Evolutionary conservation across 352 stramenopile species (phyloP).

Genomic region (Peronospora belbahrii): DNA sequence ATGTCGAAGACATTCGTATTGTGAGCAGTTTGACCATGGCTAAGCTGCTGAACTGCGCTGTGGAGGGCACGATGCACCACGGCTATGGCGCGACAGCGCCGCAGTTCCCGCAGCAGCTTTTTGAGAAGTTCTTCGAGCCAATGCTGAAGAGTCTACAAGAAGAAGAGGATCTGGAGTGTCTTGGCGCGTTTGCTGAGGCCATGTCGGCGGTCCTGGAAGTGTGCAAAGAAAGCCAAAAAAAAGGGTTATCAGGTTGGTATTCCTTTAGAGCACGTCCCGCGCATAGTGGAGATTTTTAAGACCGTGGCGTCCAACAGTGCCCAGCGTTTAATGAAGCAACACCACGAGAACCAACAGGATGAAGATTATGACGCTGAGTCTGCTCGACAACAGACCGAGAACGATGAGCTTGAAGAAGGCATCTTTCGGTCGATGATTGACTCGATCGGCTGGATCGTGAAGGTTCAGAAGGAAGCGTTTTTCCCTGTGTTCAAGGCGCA

Average conservation of each 20-base stretch:
- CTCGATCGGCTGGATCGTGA: slow-evolving; percentile 81
- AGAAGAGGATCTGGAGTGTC: slow-evolving; percentile 73
- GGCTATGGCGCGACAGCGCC: slow-evolving; percentile 45
- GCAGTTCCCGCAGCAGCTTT: slow-evolving; percentile 73
- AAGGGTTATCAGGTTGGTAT: slow-evolving; percentile 66
- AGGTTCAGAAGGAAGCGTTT: slow-evolving; percentile 70
- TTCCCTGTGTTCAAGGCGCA: slow-evolving; percentile 71
- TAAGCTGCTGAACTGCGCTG: slow-evolving; percentile 60
- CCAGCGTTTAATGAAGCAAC: slow-evolving; percentile 45
- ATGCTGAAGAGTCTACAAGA: slow-evolving; percentile 64
- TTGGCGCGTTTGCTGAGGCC: slow-evolving; percentile 67
- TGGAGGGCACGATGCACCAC: slow-evolving; percentile 65
- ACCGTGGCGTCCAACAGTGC: slow-evolving; percentile 55
- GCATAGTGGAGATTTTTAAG: slow-evolving; percentile 67
- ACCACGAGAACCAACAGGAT: slow-evolving; percentile 63
- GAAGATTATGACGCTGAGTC: slow-evolving; percentile 78
- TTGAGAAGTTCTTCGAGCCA: slow-evolving; percentile 70
- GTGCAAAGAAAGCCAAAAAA: slow-evolving; percentile 74
- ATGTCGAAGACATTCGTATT: slow-evolving; percentile 80
- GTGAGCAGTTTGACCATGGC: slow-evolving; percentile 70
- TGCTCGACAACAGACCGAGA: slow-evolving; percentile 60
- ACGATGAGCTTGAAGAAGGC: slow-evolving; percentile 64
- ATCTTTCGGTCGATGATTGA: slow-evolving; percentile 79
- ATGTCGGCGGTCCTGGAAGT: slow-evolving; percentile 66
- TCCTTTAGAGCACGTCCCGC: slow-evolving; percentile 57